A percentile compares a stretch with the other conserved stretches of the same genome.
Evolutionary conservation across 1,284 basidiomycete genomes (phyloP).

Genomic region (Cutaneotrichosporon mucoides): DNA sequence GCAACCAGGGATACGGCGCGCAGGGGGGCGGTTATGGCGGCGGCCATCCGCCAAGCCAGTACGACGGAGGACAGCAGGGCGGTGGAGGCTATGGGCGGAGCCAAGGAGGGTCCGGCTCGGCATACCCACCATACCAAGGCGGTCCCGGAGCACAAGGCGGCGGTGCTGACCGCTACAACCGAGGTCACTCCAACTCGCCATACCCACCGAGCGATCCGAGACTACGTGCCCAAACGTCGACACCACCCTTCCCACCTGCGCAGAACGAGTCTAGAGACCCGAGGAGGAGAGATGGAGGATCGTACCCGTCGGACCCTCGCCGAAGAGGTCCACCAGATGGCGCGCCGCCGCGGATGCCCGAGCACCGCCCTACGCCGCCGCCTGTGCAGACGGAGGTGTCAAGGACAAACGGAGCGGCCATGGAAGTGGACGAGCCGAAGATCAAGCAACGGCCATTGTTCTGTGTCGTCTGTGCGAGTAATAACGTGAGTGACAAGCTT

Average conservation of each 20-base stretch:
- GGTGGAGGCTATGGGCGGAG: constrained; percentile 5
- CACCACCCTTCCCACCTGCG: constrained; percentile 3
- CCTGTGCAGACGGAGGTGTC: background rate
- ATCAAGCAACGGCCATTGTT: constrained; percentile 64
- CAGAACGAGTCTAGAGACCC: background rate
- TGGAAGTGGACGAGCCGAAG: constrained; percentile 13
- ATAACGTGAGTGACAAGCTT: constrained; percentile 62
- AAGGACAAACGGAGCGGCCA: constrained; percentile 3
- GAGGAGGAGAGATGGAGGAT: background rate
- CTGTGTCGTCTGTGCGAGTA: constrained; percentile 97
- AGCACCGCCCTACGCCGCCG: constrained; percentile 7
- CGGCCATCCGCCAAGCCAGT: background rate
- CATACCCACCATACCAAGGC: constrained; percentile 4
- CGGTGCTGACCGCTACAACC: background rate
- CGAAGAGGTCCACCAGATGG: background rate
- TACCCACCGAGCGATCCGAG: constrained; percentile 1
- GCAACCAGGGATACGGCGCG: background rate
- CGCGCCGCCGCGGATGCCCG: background rate
- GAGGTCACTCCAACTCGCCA: constrained; percentile 2
- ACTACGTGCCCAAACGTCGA: background rate
- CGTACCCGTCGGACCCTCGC: background rate
- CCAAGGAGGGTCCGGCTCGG: background rate
- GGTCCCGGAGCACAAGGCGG: background rate
- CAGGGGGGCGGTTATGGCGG: background rate
- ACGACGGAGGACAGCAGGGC: constrained; percentile 1